Conservation (phyloP, 441 rosid species). For the Syzygium malaccense region DNA sequence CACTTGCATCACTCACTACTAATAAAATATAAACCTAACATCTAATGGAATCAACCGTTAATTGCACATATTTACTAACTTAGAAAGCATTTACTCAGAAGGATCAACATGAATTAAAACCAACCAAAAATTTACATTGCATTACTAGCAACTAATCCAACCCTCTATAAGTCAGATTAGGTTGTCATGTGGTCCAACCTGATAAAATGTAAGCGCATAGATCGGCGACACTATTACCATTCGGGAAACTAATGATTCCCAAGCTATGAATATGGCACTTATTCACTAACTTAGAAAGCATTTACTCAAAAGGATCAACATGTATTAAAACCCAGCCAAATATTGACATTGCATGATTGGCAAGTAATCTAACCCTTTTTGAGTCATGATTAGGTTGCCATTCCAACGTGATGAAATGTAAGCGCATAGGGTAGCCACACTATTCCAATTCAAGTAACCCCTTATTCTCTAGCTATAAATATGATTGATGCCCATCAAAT, state of each 20-base stretch:
- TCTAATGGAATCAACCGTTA: neutral
- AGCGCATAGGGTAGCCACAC: neutral
- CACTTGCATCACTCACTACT: neutral
- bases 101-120: neutral
- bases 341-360: neutral
- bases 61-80: neutral
- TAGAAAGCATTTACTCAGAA: neutral
- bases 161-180: neutral
- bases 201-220: neutral
- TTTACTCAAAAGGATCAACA: neutral
- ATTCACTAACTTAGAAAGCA: neutral
- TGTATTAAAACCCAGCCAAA: neutral
- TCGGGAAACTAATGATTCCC: neutral
- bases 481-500: neutral
- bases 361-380: neutral
- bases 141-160: neutral
- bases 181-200: neutral
- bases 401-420: neutral
- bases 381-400: neutral
- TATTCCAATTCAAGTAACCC: neutral
- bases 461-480: neutral
- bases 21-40: neutral
- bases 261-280: neutral
- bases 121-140: neutral
- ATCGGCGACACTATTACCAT: neutral